Conservation (phyloP, 352 stramenopile genomes). For the Pythium coloratum region DNA sequence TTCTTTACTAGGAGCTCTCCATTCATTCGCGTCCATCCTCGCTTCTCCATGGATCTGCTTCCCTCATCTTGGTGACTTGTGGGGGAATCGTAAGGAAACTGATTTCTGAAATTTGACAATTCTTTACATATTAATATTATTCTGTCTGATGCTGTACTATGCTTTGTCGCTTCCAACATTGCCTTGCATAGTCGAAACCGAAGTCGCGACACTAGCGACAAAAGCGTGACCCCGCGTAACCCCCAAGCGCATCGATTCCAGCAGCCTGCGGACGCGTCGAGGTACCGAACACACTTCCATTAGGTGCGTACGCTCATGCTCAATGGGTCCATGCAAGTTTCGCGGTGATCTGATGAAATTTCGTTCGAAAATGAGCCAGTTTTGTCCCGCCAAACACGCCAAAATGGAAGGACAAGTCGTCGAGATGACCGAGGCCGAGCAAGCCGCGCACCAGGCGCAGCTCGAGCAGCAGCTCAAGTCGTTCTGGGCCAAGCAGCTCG, state of each 20-base stretch:
- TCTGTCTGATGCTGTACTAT: slow-evolving; percentile 19
- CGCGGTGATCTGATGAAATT: slow-evolving; percentile 8
- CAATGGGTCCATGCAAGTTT: not conserved
- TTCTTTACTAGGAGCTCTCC: not conserved
- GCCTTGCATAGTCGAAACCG: slow-evolving; percentile 16
- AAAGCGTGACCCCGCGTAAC: not conserved
- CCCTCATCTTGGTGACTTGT: not conserved
- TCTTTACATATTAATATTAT: slow-evolving; percentile 5
- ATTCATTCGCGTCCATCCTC: not conserved
- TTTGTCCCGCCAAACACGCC: slow-evolving; percentile 11
- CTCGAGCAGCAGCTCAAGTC: slow-evolving; percentile 89
- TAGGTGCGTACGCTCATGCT: not conserved
- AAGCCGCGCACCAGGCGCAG: slow-evolving; percentile 83
- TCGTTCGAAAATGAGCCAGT: slow-evolving; percentile 7
- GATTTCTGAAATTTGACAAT: slow-evolving; percentile 10
- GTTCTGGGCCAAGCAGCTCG: slow-evolving; percentile 93
- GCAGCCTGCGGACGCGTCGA: slow-evolving; percentile 3
- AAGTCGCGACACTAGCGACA: slow-evolving; percentile 14
- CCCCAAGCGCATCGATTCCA: slow-evolving; percentile 11
- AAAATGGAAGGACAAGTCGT: slow-evolving; percentile 85
- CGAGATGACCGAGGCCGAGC: slow-evolving; percentile 83
- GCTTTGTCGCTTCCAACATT: not conserved
- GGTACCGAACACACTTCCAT: slow-evolving; percentile 4
- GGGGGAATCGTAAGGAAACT: not conserved
- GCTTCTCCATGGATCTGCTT: not conserved